Evolutionary conservation across 2,329 filamentous ascomycete species (phyloP), one percentile per base, ranked within the genome.

Genomic region (Xylariales sp.): DNA sequence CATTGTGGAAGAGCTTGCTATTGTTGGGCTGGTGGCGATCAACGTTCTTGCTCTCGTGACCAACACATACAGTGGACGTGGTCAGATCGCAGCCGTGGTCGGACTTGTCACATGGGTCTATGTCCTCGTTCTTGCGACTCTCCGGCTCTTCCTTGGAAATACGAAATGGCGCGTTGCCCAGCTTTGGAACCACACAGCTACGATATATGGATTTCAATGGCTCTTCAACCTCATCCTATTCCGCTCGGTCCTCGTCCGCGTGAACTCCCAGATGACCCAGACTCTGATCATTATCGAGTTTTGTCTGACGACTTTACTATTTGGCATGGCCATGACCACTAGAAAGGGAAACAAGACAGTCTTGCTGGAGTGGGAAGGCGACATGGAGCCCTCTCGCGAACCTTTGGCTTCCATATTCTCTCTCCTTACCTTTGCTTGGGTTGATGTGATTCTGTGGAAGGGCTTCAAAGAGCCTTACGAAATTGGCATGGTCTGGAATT

Each of bases 261-360:
- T 88, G 0, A 73, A 70, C 37, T 86, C 86, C 6, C 64, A 60
- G 40, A 61, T 81, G 28, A 70, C 80, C 4, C 75, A 84, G 57
- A 71, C 73, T 36, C 70, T 95, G 34, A 73, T 80, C 48, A 81
- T 88, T 47, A 65, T 77, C 45, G 82, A 94, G 54, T 97, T 97
- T 56, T 69, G 71, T 2, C 68, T 97, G 45, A 80, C 78, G 5
- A 83, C 84, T 1, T 59, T 95, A 10, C 74, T 98, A 10, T 82
- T 89, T 40, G 61, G 78, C 33, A 82, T 96, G 58, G 80, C 88
- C 31, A 64, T 94, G 43, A 86, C 82, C 38, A 94, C 88, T 47
- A 82, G 93, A 49, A 93, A 89, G 66, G 93, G 93, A 32, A 97
- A 97, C 63, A 93, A 88, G 63, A 81, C 85, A 3, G 86, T 98